A percentile compares a stretch with the other conserved stretches of the same genome.
Conservation (phyloP, 768 basidiomycete species). For the Agrocybe pediades region DNA sequence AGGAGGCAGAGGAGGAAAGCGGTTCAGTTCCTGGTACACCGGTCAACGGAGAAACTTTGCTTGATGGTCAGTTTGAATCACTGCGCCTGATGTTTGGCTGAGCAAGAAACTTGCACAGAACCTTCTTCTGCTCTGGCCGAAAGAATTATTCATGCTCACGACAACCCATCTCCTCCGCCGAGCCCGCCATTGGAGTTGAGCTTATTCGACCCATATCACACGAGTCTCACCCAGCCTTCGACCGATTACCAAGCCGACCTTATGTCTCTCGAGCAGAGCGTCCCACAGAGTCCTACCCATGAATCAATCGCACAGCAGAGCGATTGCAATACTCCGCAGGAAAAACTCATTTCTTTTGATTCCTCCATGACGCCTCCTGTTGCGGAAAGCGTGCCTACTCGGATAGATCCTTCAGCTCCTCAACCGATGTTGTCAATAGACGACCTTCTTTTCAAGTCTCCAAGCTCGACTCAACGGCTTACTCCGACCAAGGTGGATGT, state of each 20-base stretch:
- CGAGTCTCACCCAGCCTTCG: constrained; percentile 12
- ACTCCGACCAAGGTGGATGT: neutral
- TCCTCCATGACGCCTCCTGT: constrained; percentile 30
- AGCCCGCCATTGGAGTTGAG: constrained; percentile 26
- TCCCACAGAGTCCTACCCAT: too few relatives aligned
- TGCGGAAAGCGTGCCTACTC: neutral
- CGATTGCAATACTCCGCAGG: constrained; percentile 4
- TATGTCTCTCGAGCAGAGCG: constrained; percentile 19
- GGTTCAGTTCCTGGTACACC: constrained; percentile 47
- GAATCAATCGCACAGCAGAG: constrained; percentile 7
- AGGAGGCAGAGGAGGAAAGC: constrained; percentile 33
- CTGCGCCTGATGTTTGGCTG: constrained; percentile 3
- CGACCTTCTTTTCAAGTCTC: constrained; percentile 20
- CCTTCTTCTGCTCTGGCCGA: constrained; percentile 69
- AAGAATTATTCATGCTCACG: constrained; percentile 66
- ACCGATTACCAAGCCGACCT: constrained; percentile 25
- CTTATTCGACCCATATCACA: constrained; percentile 26
- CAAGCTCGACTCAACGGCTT: neutral
- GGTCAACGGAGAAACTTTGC: constrained; percentile 41
- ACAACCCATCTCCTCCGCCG: constrained; percentile 72
- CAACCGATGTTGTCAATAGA: constrained; percentile 16
- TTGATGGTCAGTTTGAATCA: constrained; percentile 44
- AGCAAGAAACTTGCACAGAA: constrained; percentile 38
- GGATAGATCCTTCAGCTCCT: neutral
- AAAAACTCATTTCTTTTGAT: constrained; percentile 35